A percentile compares a stretch with the other conserved stretches of the same genome.
These are phyloP conservation scores for Tylopilus rubrobrunneus DNA, from an alignment of 768 basidiomycete genomes.

Conservation along the genomic window DNA sequence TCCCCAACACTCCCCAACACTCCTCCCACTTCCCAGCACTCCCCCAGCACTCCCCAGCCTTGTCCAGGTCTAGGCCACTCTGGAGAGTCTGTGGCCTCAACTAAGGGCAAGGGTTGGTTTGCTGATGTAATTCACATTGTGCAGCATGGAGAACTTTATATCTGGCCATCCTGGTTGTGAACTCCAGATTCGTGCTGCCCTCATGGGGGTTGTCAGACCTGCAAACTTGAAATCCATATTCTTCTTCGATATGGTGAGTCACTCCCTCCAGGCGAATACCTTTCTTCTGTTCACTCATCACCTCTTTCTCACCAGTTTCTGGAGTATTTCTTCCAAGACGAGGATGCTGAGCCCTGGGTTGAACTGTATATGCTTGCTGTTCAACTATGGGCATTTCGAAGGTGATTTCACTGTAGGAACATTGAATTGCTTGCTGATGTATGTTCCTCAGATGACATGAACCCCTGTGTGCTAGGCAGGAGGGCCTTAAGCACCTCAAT, in stretches of 20 bases:
- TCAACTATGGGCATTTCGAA: slow-evolving; percentile 76
- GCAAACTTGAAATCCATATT: slow-evolving; percentile 68
- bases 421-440: neutral
- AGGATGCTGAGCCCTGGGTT: slow-evolving; percentile 76
- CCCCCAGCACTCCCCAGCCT: too few relatives aligned
- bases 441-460: slow-evolving; percentile 57
- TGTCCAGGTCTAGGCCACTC: too few relatives aligned
- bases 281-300: neutral
- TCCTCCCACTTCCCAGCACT: too few relatives aligned
- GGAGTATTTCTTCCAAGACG: slow-evolving; percentile 77
- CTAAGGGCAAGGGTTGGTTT: too few relatives aligned
- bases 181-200: slow-evolving; percentile 67
- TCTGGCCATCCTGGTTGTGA: slow-evolving; percentile 81
- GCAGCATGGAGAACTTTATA: slow-evolving; percentile 76
- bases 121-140: neutral
- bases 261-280: neutral
- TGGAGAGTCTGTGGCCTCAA: too few relatives aligned
- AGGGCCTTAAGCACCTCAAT: slow-evolving; percentile 79
- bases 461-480: slow-evolving; percentile 72
- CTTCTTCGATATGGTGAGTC: slow-evolving; percentile 77
- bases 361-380: slow-evolving; percentile 73
- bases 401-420: slow-evolving; percentile 7
- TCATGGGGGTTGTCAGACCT: slow-evolving; percentile 59
- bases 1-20: too few relatives aligned
- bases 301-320: slow-evolving; percentile 40